Evolutionary conservation across 495 filamentous ascomycete species (phyloP).

Genomic region (Extremus antarcticus): DNA sequence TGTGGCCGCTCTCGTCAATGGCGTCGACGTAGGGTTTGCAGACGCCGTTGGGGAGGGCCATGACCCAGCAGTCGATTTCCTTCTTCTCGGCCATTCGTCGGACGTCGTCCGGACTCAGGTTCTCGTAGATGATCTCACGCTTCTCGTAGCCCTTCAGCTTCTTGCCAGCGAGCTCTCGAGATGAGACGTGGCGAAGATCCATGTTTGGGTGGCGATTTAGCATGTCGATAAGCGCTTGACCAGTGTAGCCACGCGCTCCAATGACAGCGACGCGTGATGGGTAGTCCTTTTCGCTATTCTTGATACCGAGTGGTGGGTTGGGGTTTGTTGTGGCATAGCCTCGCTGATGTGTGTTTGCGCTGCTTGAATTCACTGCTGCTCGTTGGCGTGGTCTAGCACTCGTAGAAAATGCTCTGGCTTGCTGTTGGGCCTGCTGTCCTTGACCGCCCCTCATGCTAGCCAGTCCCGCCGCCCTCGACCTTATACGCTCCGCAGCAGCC

Average conservation of each 20-base stretch:
- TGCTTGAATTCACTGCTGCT: background rate
- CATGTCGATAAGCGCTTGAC: conserved; percentile 81
- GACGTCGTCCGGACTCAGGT: conserved; percentile 79
- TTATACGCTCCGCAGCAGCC: conserved; percentile 40
- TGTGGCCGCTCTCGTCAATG: conserved; percentile 58
- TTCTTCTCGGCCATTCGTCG: conserved; percentile 79
- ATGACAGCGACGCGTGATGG: conserved; percentile 84
- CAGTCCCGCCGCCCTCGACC: conserved; percentile 10
- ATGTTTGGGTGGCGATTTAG: conserved; percentile 89
- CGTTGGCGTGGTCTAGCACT: background rate
- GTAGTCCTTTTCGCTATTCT: conserved; percentile 72
- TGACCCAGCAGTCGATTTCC: conserved; percentile 97
- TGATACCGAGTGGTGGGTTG: conserved; percentile 90
- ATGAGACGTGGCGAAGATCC: conserved; percentile 88
- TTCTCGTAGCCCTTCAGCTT: conserved; percentile 86
- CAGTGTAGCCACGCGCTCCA: conserved; percentile 91
- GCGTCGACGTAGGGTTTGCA: conserved; percentile 95
- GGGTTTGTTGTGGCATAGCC: conserved; percentile 72
- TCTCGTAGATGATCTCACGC: conserved; percentile 88
- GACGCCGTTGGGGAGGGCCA: conserved; percentile 95
- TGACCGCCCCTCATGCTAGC: conserved; percentile 41
- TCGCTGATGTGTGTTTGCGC: conserved; percentile 23
- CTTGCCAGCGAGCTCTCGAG: conserved; percentile 83
- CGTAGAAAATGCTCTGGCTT: conserved; percentile 13
- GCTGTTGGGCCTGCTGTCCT: conserved; percentile 20